Evolutionary conservation across 163 green algal genomes (phyloP).

Genomic region (Chloromonas sp.): DNA sequence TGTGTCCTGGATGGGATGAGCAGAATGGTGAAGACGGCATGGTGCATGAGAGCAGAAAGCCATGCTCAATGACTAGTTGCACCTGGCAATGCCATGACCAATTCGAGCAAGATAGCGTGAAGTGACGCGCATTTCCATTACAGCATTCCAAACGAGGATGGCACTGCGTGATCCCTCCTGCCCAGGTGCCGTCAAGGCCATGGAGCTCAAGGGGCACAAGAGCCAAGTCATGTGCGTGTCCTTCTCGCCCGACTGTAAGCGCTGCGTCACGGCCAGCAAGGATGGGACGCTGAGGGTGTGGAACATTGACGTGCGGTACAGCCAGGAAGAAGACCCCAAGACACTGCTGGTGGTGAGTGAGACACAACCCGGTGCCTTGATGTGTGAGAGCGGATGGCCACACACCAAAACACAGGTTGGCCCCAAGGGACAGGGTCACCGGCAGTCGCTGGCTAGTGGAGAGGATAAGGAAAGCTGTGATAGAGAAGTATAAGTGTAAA

Average conservation of each 20-base stretch:
- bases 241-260: slow-evolving; percentile 50
- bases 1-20: no score
- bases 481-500: background rate
- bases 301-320: slow-evolving; percentile 73
- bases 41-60: no score
- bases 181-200: slow-evolving; percentile 38
- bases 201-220: slow-evolving; percentile 64
- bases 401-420: no score
- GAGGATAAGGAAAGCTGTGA: background rate
- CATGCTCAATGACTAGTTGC: no score
- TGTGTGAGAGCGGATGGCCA: no score
- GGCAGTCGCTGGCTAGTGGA: background rate
- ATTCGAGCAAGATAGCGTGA: no score
- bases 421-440: no score
- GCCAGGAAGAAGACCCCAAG: slow-evolving; percentile 69
- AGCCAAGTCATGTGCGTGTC: slow-evolving; percentile 52
- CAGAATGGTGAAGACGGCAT: no score
- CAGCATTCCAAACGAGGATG: no score
- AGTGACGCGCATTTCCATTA: no score
- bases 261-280: slow-evolving; percentile 50
- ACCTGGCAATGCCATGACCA: no score
- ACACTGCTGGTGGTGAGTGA: slow-evolving; percentile 34
- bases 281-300: slow-evolving; percentile 63
- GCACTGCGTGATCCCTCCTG: background rate
- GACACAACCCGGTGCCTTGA: no score